Percentiles rank a stretch among this genome's conserved stretches.
Evolutionary conservation across 345 rosid genomes (phyloP).

Genomic region (Punica granatum): DNA sequence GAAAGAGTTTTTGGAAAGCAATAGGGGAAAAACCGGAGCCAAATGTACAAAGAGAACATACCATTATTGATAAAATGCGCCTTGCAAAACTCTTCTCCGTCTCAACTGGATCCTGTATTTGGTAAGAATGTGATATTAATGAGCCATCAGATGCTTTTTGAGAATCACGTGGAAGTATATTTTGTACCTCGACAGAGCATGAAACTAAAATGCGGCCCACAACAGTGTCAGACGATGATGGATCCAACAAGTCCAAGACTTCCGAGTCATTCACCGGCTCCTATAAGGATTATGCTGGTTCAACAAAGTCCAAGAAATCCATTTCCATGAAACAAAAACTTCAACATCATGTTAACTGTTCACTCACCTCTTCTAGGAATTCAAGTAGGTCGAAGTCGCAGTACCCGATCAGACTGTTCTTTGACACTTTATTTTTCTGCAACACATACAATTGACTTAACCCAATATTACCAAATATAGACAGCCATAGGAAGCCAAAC

Average conservation of each 20-base stretch:
- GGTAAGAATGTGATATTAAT: not conserved
- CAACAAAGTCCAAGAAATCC: not conserved
- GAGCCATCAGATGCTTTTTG: not conserved
- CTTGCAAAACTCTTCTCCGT: constrained; percentile 81
- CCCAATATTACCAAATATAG: not conserved
- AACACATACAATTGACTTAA: constrained; percentile 7
- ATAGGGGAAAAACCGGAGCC: not conserved
- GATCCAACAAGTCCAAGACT: constrained; percentile 60
- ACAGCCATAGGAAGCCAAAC: not conserved
- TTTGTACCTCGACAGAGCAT: constrained; percentile 74
- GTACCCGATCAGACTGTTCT: constrained; percentile 71
- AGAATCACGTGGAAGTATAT: not conserved
- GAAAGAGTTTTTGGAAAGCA: not conserved
- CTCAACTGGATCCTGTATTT: constrained; percentile 72
- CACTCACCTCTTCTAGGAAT: constrained; percentile 48
- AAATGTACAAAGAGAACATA: constrained; percentile 20
- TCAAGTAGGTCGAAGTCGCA: constrained; percentile 78
- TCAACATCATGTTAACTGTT: constrained; percentile 3
- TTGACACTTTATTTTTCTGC: constrained; percentile 80
- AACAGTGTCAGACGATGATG: constrained; percentile 39
- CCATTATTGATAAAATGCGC: constrained; percentile 81
- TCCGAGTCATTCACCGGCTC: constrained; percentile 42
- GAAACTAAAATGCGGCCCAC: constrained; percentile 70
- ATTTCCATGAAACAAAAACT: not conserved
- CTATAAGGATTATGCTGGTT: constrained; percentile 25